These are phyloP conservation scores for Debaryomyces coudertii DNA, from an alignment of 1,139 yeast species.

Conservation along the genomic window DNA sequence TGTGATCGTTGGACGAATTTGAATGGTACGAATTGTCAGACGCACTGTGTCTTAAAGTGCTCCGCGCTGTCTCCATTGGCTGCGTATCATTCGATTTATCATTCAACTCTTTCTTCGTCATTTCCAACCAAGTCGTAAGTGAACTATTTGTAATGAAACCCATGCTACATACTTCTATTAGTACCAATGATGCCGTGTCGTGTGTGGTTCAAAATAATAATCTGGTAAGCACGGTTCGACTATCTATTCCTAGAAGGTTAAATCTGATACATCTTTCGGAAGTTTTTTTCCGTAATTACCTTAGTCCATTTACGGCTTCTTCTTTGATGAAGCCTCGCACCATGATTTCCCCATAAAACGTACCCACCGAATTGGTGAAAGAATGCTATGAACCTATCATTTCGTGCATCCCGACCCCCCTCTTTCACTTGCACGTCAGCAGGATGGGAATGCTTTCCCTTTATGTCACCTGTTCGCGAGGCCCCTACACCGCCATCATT, in stretches of 20 bases:
- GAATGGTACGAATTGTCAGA: conserved; percentile 6
- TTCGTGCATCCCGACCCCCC: not conserved
- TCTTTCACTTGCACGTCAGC: no score
- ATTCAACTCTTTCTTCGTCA: not conserved
- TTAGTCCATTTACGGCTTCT: not conserved
- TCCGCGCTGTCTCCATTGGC: not conserved
- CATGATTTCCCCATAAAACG: no score
- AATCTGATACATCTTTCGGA: not conserved
- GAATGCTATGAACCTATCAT: not conserved
- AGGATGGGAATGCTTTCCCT: no score
- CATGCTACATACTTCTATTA: no score
- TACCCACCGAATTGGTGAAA: no score
- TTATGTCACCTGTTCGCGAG: no score
- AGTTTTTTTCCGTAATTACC: not conserved
- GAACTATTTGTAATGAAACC: no score
- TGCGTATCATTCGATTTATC: not conserved
- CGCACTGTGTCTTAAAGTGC: not conserved
- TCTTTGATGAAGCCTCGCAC: not conserved
- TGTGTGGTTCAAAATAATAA: not conserved
- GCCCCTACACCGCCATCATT: no score
- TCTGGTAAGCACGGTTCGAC: not conserved
- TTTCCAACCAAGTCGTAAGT: not conserved
- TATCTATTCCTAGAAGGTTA: not conserved
- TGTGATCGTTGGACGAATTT: conserved; percentile 5
- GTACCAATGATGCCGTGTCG: not conserved